Base-by-base conservation (phyloP, 345 rosid species). In the Trapa incisa region DNA sequence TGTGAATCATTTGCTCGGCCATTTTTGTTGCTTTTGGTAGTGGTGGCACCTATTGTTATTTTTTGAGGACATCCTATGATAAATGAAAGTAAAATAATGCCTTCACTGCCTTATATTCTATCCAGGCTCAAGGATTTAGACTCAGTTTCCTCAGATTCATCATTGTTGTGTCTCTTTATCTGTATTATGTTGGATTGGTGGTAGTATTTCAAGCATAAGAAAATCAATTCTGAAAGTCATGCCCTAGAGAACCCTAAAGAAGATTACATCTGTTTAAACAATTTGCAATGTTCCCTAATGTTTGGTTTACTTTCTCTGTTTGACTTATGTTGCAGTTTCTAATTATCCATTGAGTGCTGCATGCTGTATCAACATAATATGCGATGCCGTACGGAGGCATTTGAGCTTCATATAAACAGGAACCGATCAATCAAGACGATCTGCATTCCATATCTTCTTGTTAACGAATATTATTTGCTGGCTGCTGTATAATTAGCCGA, bases 331-430 rank as follows among this genome's bases (percentile, higher is more conserved):
- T 75, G 68, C 89, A 89, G 98, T 92, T 81, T 92, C 96, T 54
- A 91, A 83, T 42, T 92, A 89, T 75, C 96, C 96, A 8, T 67
- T 89, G 67, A 88, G 93, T 67, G 96, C 96, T 63, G 98, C 96
- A 1, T 85, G 86, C 71, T 89, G 96, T 69, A 86, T 92, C 74
- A 71, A 85, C 60, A 88, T 87, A 73, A 81, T 89, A 69, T 86
- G 90, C 22, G 96, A 89, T 77, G 93, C 91, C 0, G 65, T 87
- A 58, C 71, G 75, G 42, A 72, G 61, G 54, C 75, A 67, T 61
- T n/a, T 61, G 67, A 72, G 67, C 16, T 72, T 72, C 70, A 72
- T 72, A 60, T 72, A 32, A 13, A 16, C 7, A 11, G 22, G 37
- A n/a, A 32, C 47, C 37, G 3, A 12, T 13, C 3, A 2, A 47